These are phyloP conservation scores for Periglandula ipomoeae DNA, from an alignment of 2,329 filamentous ascomycete genomes.

Conservation along the genomic window DNA sequence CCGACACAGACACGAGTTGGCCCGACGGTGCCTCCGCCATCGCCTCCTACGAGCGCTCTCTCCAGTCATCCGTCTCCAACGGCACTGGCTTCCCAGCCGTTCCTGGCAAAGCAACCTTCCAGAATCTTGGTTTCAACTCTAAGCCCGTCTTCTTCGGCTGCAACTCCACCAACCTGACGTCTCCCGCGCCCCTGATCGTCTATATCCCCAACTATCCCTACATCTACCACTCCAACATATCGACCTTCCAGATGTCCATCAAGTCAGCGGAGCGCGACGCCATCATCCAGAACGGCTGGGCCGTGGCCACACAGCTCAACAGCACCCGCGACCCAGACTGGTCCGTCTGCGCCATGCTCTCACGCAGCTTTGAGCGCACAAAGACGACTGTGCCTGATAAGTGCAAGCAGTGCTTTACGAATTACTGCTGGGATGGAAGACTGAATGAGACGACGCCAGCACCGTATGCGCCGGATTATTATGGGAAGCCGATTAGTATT, in stretches of 20 bases:
- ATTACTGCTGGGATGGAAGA: constrained; percentile 93
- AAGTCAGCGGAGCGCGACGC: constrained; percentile 57
- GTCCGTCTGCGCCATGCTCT: constrained; percentile 76
- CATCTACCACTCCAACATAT: constrained; percentile 64
- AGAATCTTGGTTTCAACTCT: constrained; percentile 48
- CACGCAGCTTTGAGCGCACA: constrained; percentile 65
- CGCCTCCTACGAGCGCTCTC: constrained; percentile 47
- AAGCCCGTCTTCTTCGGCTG: constrained; percentile 57
- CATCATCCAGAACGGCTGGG: constrained; percentile 80
- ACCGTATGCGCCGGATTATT: constrained; percentile 20
- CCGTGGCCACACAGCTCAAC: constrained; percentile 77
- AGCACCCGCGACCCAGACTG: constrained; percentile 64
- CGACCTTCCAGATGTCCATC: constrained; percentile 65
- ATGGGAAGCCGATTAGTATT: constrained; percentile 17
- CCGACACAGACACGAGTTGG: constrained; percentile 48
- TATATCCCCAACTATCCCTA: constrained; percentile 79
- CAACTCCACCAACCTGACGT: constrained; percentile 44
- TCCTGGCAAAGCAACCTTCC: constrained; percentile 45
- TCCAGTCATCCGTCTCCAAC: constrained; percentile 36
- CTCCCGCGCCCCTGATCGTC: constrained; percentile 60
- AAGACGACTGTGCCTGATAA: constrained; percentile 57
- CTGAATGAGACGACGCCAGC: constrained; percentile 24
- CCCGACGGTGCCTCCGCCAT: constrained; percentile 52
- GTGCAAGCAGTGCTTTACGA: constrained; percentile 66
- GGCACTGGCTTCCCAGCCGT: constrained; percentile 50